Evolutionary conservation across 208 protist genomes (phyloP), one percentile per base, ranked within the genome.

Genomic region (Naegleria fowleri): DNA sequence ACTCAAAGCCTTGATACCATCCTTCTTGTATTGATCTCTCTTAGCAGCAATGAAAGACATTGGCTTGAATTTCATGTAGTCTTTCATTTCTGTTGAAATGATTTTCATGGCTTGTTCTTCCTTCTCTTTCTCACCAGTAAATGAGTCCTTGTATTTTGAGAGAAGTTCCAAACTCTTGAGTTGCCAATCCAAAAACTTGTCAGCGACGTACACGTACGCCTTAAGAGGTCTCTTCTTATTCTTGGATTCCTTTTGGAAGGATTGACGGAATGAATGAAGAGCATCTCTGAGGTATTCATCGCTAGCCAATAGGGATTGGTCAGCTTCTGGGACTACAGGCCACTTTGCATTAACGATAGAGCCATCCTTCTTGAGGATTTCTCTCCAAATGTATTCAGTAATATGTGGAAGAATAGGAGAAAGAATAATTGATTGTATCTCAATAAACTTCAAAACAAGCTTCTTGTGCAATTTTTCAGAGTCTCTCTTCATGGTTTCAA

Each of bases 331-430:
- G 7, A 79, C 29, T 79, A 36, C 67, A 67, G 86, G 86, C 48
- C 41, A 89, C 40, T 40, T 40, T 11, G 41, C 48, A 16, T 55
- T 25, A 15, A 89, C 29, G 16, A 58, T 40, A 3, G 43, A 41
- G 22, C 85, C 85, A 0, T 58, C n/a, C 6, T 67, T 52, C 25
- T 89, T 89, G 16, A 58, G 15, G 40, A 75, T 9, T 41, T 38
- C n/a, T 38, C 25, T 5, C 86, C 86, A 89, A 9, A 89, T 67
- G 40, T 89, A 13, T 55, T 99, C 98, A 79, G 95, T 92, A 52
- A 96, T 97, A 95, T 99, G 99, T 59, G 99, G 98, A 39, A 95
- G 96, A 84, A 99, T 96, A n/a, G 99, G 99, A 85, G 96, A 93
- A 36, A 99, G 83, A 43, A 99, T 93, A 22, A 99, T 92, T 29